Evolutionary conservation across 176 grass and related monocot genomes (phyloP).

Genomic region (Carex pumila): DNA sequence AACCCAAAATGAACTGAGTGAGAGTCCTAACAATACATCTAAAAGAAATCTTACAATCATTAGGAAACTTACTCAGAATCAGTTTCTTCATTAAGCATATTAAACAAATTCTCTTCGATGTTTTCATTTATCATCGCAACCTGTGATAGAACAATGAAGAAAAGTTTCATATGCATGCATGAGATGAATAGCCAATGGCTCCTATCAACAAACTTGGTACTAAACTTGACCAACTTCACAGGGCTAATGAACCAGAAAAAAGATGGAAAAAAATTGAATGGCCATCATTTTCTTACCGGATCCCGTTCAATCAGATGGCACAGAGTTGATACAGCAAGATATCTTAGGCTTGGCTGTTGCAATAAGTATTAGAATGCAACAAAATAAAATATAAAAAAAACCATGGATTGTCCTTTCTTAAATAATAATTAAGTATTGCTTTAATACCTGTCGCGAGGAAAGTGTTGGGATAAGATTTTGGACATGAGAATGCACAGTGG

Average conservation of each 20-base stretch:
- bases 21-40: not conserved
- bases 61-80: slow-evolving; percentile 78
- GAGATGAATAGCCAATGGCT: slow-evolving; percentile 4
- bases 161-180: slow-evolving; percentile 5
- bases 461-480: slow-evolving; percentile 70
- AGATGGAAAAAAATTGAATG: slow-evolving; percentile 3
- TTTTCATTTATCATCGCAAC: slow-evolving; percentile 69
- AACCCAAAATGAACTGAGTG: slow-evolving; percentile 21
- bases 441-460: slow-evolving; percentile 77
- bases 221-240: not conserved
- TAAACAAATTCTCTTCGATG: slow-evolving; percentile 93
- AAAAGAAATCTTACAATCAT: slow-evolving; percentile 7
- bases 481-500: slow-evolving; percentile 86
- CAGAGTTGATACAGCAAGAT: slow-evolving; percentile 76
- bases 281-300: slow-evolving; percentile 46
- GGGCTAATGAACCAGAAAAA: slow-evolving; percentile 22
- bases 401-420: not conserved
- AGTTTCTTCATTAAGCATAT: slow-evolving; percentile 96
- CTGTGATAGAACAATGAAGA: slow-evolving; percentile 44
- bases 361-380: slow-evolving; percentile 18
- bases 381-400: slow-evolving; percentile 1
- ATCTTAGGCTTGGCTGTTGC: slow-evolving; percentile 79
- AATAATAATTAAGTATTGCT: slow-evolving; percentile 16
- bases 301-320: slow-evolving; percentile 89
- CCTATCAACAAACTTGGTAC: not conserved